Conservation (phyloP, 1,284 basidiomycete genomes). For the Coniferiporia weirii region DNA sequence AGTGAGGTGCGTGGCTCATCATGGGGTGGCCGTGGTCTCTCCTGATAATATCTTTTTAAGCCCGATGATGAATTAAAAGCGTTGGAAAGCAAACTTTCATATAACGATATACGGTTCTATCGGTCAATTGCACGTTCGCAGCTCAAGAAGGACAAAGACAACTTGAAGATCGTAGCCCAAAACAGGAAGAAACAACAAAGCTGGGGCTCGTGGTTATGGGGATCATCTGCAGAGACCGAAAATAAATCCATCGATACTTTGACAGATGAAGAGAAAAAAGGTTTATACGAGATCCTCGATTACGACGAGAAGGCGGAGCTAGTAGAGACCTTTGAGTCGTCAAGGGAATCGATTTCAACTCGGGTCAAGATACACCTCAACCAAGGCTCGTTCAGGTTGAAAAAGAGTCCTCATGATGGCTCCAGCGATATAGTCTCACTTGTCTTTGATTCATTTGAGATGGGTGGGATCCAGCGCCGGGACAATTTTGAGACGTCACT, state of each 20-base stretch:
- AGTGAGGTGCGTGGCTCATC: neutral
- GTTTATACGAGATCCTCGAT: conserved; percentile 92
- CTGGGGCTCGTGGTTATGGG: conserved; percentile 77
- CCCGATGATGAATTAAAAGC: conserved; percentile 51
- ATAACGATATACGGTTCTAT: conserved; percentile 98
- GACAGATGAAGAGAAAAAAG: conserved; percentile 89
- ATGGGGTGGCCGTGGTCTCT: neutral
- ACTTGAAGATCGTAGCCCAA: conserved; percentile 63
- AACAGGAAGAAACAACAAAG: conserved; percentile 53
- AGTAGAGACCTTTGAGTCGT: conserved; percentile 61
- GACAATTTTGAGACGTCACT: conserved; percentile 82
- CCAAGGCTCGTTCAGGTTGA: conserved; percentile 83
- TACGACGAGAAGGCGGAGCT: conserved; percentile 85
- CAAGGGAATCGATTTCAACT: conserved; percentile 80
- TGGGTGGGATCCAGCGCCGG: conserved; percentile 80
- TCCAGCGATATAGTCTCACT: conserved; percentile 78
- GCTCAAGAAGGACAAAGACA: conserved; percentile 79
- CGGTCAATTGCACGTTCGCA: conserved; percentile 91
- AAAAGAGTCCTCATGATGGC: conserved; percentile 59
- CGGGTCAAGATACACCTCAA: conserved; percentile 77
- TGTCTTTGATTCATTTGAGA: conserved; percentile 86
- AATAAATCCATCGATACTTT: conserved; percentile 52
- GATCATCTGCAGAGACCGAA: conserved; percentile 39
- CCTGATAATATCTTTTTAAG: neutral
- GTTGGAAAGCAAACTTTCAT: conserved; percentile 82